Percentiles rank a stretch among this genome's conserved stretches.
phyloP scores from a whole-genome alignment of 2,329 filamentous ascomycete genomes.

The Zasmidium angulare region DNA sequence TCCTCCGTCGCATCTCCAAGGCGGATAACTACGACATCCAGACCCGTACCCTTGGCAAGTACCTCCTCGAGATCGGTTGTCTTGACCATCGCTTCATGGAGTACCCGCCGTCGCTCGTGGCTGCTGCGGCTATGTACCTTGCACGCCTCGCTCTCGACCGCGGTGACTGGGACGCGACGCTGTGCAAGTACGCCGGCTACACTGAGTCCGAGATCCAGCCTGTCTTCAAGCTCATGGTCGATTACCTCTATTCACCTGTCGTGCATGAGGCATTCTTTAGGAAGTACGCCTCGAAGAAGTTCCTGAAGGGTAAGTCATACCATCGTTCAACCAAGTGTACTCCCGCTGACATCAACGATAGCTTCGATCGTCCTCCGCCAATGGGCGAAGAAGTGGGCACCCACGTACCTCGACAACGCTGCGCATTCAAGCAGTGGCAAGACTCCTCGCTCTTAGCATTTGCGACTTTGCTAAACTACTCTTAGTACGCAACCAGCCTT shows the following conservation, averaged over 20 bases:
- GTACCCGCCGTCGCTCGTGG: slow-evolving; percentile 84
- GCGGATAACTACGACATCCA: slow-evolving; percentile 99
- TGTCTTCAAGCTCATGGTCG: slow-evolving; percentile 90
- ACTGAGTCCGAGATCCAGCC: slow-evolving; percentile 89
- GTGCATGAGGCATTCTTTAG: slow-evolving; percentile 98
- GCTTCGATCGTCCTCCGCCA: slow-evolving; percentile 87
- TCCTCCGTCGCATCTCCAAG: slow-evolving; percentile 96
- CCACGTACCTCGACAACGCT: slow-evolving; percentile 35
- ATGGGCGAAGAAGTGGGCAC: slow-evolving; percentile 71
- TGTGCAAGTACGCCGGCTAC: slow-evolving; percentile 91
- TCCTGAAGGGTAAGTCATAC: slow-evolving; percentile 78
- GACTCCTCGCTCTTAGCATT: slow-evolving; percentile 32
- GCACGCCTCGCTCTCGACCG: slow-evolving; percentile 86
- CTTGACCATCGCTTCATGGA: slow-evolving; percentile 92
- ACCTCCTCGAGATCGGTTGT: slow-evolving; percentile 94
- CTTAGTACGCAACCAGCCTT: slow-evolving; percentile 10
- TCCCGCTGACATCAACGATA: slow-evolving; percentile 42
- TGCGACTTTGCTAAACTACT: slow-evolving; percentile 17
- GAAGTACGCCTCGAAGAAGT: slow-evolving; percentile 99
- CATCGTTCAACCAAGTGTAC: slow-evolving; percentile 16
- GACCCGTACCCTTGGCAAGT: slow-evolving; percentile 94
- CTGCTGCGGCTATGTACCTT: slow-evolving; percentile 92
- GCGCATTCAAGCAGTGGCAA: slow-evolving; percentile 29
- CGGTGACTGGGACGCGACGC: slow-evolving; percentile 86
- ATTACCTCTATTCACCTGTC: slow-evolving; percentile 89